Evolutionary conservation across 306 rosid genomes (phyloP).

Genomic region (Castanea sativa): DNA sequence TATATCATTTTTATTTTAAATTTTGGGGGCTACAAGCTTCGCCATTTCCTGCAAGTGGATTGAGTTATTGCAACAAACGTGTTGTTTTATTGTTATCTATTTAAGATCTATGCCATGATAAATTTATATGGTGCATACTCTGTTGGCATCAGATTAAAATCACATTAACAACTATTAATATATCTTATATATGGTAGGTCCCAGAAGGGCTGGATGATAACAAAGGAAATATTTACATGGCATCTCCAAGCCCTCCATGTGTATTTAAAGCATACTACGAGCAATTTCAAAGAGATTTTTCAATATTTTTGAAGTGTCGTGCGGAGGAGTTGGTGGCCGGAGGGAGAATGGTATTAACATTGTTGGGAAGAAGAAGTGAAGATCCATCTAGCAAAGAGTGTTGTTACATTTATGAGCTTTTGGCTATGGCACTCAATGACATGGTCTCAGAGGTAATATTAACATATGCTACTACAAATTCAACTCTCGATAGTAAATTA

Average conservation of each 20-base stretch:
- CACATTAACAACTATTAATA: not conserved
- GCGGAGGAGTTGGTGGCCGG: constrained; percentile 45
- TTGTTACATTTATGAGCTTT: constrained; percentile 56
- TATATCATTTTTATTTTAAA: too few relatives aligned
- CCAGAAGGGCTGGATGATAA: constrained; percentile 50
- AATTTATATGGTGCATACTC: too few relatives aligned
- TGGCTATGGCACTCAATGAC: constrained; percentile 46
- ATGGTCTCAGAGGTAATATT: constrained; percentile 42
- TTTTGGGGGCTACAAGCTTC: too few relatives aligned
- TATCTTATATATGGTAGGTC: constrained; percentile 32
- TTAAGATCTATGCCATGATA: too few relatives aligned
- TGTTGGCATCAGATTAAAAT: too few relatives aligned
- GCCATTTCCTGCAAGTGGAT: too few relatives aligned
- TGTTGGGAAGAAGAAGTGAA: constrained; percentile 51
- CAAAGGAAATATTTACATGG: constrained; percentile 56
- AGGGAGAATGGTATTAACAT: constrained; percentile 53
- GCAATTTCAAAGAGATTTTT: constrained; percentile 54
- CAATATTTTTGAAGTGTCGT: constrained; percentile 44
- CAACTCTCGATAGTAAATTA: too few relatives aligned
- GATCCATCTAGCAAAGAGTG: constrained; percentile 49
- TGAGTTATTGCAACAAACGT: too few relatives aligned
- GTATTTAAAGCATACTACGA: constrained; percentile 44
- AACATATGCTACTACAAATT: too few relatives aligned
- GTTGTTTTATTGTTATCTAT: too few relatives aligned
- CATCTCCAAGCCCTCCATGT: constrained; percentile 41